Evolutionary conservation across 2,329 filamentous ascomycete species (phyloP), one percentile per base, ranked within the genome.

Genomic region (Pseudofabraea citricarpa): DNA sequence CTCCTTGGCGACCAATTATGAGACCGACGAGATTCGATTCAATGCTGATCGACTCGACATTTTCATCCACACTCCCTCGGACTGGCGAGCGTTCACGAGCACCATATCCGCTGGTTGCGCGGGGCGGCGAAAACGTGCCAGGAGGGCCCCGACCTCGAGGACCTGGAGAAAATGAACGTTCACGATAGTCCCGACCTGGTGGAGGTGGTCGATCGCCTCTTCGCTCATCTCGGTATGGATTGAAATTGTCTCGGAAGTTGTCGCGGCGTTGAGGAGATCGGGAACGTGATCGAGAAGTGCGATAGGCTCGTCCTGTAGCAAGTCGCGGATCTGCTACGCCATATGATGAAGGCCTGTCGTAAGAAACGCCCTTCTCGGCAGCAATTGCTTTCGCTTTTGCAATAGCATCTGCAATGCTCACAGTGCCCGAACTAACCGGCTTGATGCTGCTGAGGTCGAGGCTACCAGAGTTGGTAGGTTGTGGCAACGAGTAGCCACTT

Each of bases 1-100:
- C 90, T 53, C 90, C 90, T 59, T 90, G 86, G 47, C 90, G 81
- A 41, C 90, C 90, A 60, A 95, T 95, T 58, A 95, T 94, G 24
- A 95, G 73, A 32, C 90, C 90, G 40, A 95, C 90, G 37, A 95
- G 75, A 56, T 82, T 87, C 18, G 87, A 89, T 61, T 95, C 89
- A 57, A 95, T 89, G 56, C 85, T 79, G 53, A 95, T 90, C 19
- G 84, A 86, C 67, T 95, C 90, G 19, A 79, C 77, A 57, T 83
- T 85, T 53, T 89, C 85, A 52, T 89, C 86, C 36, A 70, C 72
- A 41, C 61, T 65, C 32, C 57, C 58, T 52, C 70, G 69, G 39
- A 70, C 61, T 18, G 82, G 80, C 27, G 81, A 83, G 42, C 81
- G 72, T 44, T 83, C 77, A 56, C 77, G 66, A 31, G 57, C 55